Evolutionary conservation across 495 filamentous ascomycete species (phyloP).

Genomic region (Penicillium verhagenii): DNA sequence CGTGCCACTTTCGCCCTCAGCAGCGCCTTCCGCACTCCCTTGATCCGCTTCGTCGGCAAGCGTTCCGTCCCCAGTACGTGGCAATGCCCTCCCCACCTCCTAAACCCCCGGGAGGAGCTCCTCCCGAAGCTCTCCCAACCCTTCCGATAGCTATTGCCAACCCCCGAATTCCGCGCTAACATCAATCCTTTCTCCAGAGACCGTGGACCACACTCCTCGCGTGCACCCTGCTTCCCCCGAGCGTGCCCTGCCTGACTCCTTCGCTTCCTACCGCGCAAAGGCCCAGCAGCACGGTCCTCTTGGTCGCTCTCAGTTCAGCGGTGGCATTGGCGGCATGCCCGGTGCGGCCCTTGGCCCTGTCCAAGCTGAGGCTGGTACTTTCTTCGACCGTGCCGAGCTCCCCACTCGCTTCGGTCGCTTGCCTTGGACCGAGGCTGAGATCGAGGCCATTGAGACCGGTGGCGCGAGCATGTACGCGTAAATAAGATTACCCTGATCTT

Average conservation of each 20-base stretch:
- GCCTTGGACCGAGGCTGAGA: conserved; percentile 74
- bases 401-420: conserved; percentile 76
- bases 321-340: conserved; percentile 61
- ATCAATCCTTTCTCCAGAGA: conserved; percentile 44
- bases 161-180: conserved; percentile 4
- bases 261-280: conserved; percentile 87
- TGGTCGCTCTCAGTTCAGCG: conserved; percentile 41
- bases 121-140: not conserved
- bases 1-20: conserved; percentile 65
- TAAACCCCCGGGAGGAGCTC: not conserved
- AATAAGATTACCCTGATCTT: conserved; percentile 13
- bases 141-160: too few relatives aligned
- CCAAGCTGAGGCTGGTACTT: conserved; percentile 66
- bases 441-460: conserved; percentile 91
- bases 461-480: conserved; percentile 69
- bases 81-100: too few relatives aligned
- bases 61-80: conserved; percentile 74
- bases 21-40: conserved; percentile 68
- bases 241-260: conserved; percentile 62
- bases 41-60: conserved; percentile 93
- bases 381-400: conserved; percentile 86
- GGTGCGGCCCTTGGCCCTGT: conserved; percentile 71
- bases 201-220: conserved; percentile 67
- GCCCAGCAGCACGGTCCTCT: conserved; percentile 94
- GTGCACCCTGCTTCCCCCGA: conserved; percentile 66